These are phyloP conservation scores for Penicillium hordei DNA, from an alignment of 2,329 filamentous ascomycete species.

Conservation along the genomic window DNA sequence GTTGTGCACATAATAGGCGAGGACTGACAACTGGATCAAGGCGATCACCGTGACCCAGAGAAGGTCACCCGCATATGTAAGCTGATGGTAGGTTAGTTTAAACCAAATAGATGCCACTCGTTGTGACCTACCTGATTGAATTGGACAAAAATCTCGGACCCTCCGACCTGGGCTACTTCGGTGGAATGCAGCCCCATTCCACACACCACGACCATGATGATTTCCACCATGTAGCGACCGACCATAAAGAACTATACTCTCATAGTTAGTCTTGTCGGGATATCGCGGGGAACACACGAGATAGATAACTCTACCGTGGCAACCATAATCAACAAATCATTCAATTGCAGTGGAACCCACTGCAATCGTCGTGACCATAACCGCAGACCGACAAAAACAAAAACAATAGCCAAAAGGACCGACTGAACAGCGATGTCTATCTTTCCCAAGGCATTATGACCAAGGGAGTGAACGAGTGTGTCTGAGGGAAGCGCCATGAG, in stretches of 20 bases:
- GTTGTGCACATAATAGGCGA: slow-evolving; percentile 18
- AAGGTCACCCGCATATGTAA: slow-evolving; percentile 21
- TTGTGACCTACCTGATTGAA: slow-evolving; percentile 18
- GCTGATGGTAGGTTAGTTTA: slow-evolving; percentile 13
- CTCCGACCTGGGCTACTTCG: slow-evolving; percentile 14
- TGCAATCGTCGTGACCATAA: slow-evolving; percentile 20
- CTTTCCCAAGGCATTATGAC: slow-evolving; percentile 24
- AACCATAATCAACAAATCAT: slow-evolving; percentile 21
- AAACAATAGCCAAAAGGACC: slow-evolving; percentile 11
- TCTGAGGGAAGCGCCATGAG: slow-evolving; percentile 13
- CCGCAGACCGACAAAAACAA: slow-evolving; percentile 17
- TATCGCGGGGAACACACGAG: not conserved
- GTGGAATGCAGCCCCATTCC: slow-evolving; percentile 21
- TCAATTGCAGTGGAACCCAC: slow-evolving; percentile 10
- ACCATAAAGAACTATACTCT: slow-evolving; percentile 14
- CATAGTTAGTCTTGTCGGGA: not conserved
- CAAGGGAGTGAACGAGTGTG: slow-evolving; percentile 15
- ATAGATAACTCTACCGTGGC: slow-evolving; percentile 13
- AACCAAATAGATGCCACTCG: not conserved
- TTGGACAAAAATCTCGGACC: slow-evolving; percentile 4
- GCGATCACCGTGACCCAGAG: slow-evolving; percentile 17
- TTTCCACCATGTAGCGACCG: slow-evolving; percentile 23
- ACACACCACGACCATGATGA: slow-evolving; percentile 18
- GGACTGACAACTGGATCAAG: slow-evolving; percentile 19
- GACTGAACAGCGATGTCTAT: slow-evolving; percentile 22